Evolutionary conservation across 23 red algal species (phyloP), one percentile per base, ranked within the genome.

Genomic region (Agarophyton chilense): DNA sequence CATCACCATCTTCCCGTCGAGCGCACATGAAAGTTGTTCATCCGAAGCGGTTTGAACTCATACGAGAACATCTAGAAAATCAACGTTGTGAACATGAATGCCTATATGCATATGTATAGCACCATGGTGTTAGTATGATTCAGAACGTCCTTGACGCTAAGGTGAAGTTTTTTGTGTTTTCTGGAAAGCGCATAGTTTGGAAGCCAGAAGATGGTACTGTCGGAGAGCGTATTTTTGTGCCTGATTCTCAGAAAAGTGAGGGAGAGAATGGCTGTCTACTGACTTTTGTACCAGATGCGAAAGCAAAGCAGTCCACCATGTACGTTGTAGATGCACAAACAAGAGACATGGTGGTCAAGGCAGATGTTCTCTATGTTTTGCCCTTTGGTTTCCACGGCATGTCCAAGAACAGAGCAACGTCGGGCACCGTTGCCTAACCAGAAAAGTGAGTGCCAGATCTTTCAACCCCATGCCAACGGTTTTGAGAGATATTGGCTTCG

Each of bases 201-300:
- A 65, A 19, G 34, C 22, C 47, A 4, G 34, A 54, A 13, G 67
- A 79, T 24, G 42, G 57, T 4, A 60, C 72, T 34, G 56, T 68
- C 2, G 76, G 79, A 4, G 90, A 93, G 71, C 78, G 80, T 3
- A 86, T 93, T 22, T 93, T 93, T 56, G 81, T 93, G 2, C 65
- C 90, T 4, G 52, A 86, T 41, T 80, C 90, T 9, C 26, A 78
- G 5, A 80, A 80, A 16, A 10, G 31, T 24, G 34, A 19, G 16
- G 90, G 86, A 52, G 90, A 93, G 50, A 80, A 93, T 45, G 90
- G 90, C 17, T 61, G 58, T 61, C 42, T 93, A 32, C 52, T 93
- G 33, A 52, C 68, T 21, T 68, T 93, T 13, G 78, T 83, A 16
- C 29, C 77, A 12, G 44, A 77, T 24, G 63, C 35, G 21, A 39